Evolutionary conservation across 306 rosid genomes (phyloP), one percentile per base, ranked within the genome.

Genomic region (Sophora flavescens): DNA sequence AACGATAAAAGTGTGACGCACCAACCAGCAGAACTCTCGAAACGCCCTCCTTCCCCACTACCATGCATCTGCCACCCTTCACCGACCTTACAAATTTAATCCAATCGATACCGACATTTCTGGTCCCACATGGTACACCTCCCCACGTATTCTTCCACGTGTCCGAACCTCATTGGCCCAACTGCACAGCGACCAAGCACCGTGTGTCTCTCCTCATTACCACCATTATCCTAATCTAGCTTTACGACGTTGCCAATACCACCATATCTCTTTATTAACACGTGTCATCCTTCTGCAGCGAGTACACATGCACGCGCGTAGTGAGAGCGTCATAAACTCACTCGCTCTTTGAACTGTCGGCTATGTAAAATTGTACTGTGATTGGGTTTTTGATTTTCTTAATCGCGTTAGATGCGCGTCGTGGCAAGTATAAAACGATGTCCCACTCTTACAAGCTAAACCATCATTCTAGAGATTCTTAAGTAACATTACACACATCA

Each of bases 401-500:
- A 68, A 68, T 82, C 77, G 86, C 77, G 84, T 85, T 3, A 53
- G 33, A 16, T 62, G 8, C 86, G 87, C 48, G 86, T 85, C 44
- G 44, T 9, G 15, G 15, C 13, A 75, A 28, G 17, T 77, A 78
- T 87, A 80, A 69, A 80, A 45, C 1, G 35, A 7, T 58, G 70
- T 13, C 10, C 48, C 50, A 15, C 80, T 36, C 47, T 5, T 0
- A 15, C 28, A 54, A 11, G 3, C 9, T 28, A 41, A 9, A 66
- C 9, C 67, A 62, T 33, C 17, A n/a, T 3, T 3, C 3, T 1
- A 22, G 22, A 12, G 45, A 41, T 41, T 44, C 6, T 30, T 13
- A 18, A 30, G 12, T 22, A 0, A 22, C 22, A 12, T 42, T 22
- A 12, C 42, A 47, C 7, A 47, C 3, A 22, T 13, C 72, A 67